phyloP scores from a whole-genome alignment of 139 green algal species.

The Penium margaritaceum region DNA sequence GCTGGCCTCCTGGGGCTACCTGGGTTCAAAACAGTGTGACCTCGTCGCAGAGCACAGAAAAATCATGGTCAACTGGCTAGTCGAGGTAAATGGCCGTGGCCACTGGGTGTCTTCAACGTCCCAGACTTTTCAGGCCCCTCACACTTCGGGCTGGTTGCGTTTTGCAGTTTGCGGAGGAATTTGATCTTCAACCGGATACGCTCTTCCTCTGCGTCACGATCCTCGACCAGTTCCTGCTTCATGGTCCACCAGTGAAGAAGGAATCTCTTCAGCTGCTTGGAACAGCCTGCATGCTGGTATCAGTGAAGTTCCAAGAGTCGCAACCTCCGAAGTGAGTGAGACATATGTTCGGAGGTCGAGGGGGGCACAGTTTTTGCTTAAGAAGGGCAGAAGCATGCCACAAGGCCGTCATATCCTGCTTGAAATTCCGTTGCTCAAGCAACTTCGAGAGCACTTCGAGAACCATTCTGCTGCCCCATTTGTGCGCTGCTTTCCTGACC shows the following conservation, averaged over 20 bases:
- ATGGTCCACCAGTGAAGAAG: slow-evolving; percentile 20
- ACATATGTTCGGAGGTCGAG: too few species aligned
- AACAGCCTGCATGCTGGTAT: slow-evolving; percentile 41
- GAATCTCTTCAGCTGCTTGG: slow-evolving; percentile 35
- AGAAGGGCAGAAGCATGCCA: too few species aligned
- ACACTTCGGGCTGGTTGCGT: too few species aligned
- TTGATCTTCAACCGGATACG: slow-evolving; percentile 33
- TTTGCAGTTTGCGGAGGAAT: slow-evolving; percentile 38
- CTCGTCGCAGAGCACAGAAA: slow-evolving; percentile 27
- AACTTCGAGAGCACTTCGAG: too few species aligned
- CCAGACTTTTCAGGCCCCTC: too few species aligned
- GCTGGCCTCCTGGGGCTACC: slow-evolving; percentile 37
- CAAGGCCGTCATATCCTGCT: neutral
- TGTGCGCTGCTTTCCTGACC: too few species aligned
- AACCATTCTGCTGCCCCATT: too few species aligned
- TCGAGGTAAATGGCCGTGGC: slow-evolving; percentile 43
- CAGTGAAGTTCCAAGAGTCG: slow-evolving; percentile 39
- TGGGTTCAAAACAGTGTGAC: slow-evolving; percentile 12
- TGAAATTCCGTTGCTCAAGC: too few species aligned
- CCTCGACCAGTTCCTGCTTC: slow-evolving; percentile 22
- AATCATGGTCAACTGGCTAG: slow-evolving; percentile 45
- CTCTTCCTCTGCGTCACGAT: slow-evolving; percentile 40
- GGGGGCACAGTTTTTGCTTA: too few species aligned
- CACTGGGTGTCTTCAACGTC: too few species aligned
- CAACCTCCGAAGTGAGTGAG: slow-evolving; percentile 23